Percentiles rank a stretch among this genome's conserved stretches.
Evolutionary conservation across 148 eudicot genomes (phyloP).

Genomic region (Heliamphora exappendiculata): DNA sequence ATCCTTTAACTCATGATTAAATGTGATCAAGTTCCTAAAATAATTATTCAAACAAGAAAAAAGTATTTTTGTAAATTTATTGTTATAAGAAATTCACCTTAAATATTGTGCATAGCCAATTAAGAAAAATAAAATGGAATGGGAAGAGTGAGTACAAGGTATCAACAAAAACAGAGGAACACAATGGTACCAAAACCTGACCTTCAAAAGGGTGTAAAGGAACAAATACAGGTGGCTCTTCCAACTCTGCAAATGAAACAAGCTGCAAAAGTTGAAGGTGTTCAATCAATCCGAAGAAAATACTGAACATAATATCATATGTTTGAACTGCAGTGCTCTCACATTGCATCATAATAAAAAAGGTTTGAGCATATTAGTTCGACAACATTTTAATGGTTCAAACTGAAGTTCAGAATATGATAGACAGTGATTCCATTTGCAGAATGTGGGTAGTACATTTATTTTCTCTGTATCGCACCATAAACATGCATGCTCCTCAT

Average conservation of each 20-base stretch:
- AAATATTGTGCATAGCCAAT: background rate
- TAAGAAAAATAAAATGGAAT: background rate
- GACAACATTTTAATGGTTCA: too few relatives aligned
- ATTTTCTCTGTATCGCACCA: too few relatives aligned
- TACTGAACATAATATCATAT: background rate
- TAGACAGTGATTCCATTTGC: too few relatives aligned
- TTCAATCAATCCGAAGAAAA: background rate
- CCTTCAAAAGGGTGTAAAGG: conserved; percentile 68
- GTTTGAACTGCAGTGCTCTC: too few relatives aligned
- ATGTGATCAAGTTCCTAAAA: background rate
- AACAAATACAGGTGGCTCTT: conserved; percentile 72
- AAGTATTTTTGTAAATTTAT: background rate
- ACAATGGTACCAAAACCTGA: conserved; percentile 13
- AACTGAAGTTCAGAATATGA: too few relatives aligned
- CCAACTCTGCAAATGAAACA: conserved; percentile 73
- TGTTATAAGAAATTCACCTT: background rate
- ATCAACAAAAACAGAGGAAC: background rate
- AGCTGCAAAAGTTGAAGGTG: conserved; percentile 50
- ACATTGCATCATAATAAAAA: too few relatives aligned
- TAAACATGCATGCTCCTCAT: too few relatives aligned
- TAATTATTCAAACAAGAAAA: background rate
- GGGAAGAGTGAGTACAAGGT: background rate
- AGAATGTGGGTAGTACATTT: too few relatives aligned
- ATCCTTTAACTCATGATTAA: background rate
- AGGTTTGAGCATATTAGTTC: too few relatives aligned